phyloP scores from a whole-genome alignment of 2,329 filamentous ascomycete species.

The Mollisiaceae sp. region DNA sequence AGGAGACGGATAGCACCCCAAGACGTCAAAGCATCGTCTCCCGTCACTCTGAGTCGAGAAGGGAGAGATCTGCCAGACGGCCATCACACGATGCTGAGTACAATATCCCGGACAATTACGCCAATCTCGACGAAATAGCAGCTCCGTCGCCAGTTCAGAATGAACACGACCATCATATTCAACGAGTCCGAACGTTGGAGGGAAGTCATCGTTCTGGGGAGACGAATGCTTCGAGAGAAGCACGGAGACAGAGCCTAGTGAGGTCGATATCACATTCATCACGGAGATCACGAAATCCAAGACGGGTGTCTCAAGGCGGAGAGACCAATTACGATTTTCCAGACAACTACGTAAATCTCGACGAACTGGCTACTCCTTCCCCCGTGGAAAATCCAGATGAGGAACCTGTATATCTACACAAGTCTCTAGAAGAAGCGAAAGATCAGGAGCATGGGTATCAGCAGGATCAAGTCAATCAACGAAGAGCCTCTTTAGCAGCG shows the following conservation, averaged over 20 bases:
- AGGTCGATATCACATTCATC: slow-evolving; percentile 19
- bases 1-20: neutral
- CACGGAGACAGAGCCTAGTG: slow-evolving; percentile 18
- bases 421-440: slow-evolving; percentile 47
- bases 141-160: slow-evolving; percentile 51
- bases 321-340: slow-evolving; percentile 32
- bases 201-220: slow-evolving; percentile 38
- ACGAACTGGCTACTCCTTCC: slow-evolving; percentile 49
- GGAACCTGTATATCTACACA: slow-evolving; percentile 44
- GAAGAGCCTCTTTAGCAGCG: slow-evolving; percentile 15
- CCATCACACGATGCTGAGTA: slow-evolving; percentile 36
- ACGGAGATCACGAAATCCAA: slow-evolving; percentile 8
- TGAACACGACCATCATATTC: slow-evolving; percentile 44
- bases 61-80: neutral
- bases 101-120: slow-evolving; percentile 46
- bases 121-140: slow-evolving; percentile 48
- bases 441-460: slow-evolving; percentile 31
- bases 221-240: slow-evolving; percentile 29
- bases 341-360: slow-evolving; percentile 48
- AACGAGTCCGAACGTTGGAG: slow-evolving; percentile 46
- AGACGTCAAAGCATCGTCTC: neutral
- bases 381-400: slow-evolving; percentile 52
- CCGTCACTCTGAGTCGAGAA: neutral
- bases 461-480: slow-evolving; percentile 16
- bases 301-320: slow-evolving; percentile 15